A percentile compares a stretch with the other conserved stretches of the same genome.
These are phyloP conservation scores for Sphaerostilbella broomeana DNA, from an alignment of 2,329 filamentous ascomycete species.

Conservation along the genomic window DNA sequence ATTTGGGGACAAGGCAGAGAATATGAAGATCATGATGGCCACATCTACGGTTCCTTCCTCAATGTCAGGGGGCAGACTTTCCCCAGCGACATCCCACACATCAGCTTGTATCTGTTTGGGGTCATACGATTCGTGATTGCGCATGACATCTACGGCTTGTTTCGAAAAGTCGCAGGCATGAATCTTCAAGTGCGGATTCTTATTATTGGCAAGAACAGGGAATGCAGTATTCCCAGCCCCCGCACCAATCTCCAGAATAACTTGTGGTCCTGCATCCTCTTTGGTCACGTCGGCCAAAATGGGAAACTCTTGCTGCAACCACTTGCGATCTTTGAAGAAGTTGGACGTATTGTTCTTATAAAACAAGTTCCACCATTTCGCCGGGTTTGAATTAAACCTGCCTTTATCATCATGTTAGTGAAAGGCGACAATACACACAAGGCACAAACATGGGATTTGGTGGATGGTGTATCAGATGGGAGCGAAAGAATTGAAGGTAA, in stretches of 20 bases:
- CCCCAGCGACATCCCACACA: conserved; percentile 83
- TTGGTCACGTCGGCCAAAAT: conserved; percentile 70
- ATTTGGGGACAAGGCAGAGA: conserved; percentile 77
- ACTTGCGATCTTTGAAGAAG: conserved; percentile 98
- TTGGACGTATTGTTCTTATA: conserved; percentile 97
- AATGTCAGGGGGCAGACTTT: conserved; percentile 69
- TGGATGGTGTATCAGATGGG: conserved; percentile 53
- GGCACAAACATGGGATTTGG: conserved; percentile 4
- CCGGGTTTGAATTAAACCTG: conserved; percentile 83
- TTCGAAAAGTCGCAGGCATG: conserved; percentile 97
- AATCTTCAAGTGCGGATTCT: conserved; percentile 73
- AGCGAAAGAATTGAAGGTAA: conserved; percentile 61
- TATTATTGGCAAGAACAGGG: conserved; percentile 76
- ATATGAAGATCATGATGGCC: conserved; percentile 93
- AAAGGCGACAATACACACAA: not conserved
- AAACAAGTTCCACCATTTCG: conserved; percentile 97
- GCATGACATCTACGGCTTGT: conserved; percentile 90
- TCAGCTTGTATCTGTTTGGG: conserved; percentile 71
- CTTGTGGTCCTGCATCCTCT: conserved; percentile 60
- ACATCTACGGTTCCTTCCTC: conserved; percentile 78
- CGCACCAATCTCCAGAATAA: conserved; percentile 84
- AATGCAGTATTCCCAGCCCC: conserved; percentile 97
- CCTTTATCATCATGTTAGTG: conserved; percentile 43
- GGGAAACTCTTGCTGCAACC: conserved; percentile 94
- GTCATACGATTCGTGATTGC: conserved; percentile 69